Conservation (phyloP, 2,329 filamentous ascomycete genomes). For the Nemania sp. region DNA sequence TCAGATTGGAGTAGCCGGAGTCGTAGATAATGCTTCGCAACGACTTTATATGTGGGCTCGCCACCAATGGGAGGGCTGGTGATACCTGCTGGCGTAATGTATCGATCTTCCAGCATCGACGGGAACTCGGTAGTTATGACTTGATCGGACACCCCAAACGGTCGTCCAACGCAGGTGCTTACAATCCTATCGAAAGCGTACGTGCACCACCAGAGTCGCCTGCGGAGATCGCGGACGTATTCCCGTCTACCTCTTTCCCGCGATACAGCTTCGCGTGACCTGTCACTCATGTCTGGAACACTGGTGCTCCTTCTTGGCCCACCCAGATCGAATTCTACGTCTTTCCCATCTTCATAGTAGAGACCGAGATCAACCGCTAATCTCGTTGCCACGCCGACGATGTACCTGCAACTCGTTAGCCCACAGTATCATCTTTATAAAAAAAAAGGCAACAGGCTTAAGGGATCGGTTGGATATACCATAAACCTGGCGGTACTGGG, state of each 20-base stretch:
- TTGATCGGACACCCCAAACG: conserved; percentile 94
- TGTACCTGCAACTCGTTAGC: conserved; percentile 64
- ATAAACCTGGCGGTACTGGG: conserved; percentile 89
- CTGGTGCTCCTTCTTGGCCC: conserved; percentile 47
- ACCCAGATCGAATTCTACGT: conserved; percentile 63
- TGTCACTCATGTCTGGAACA: conserved; percentile 41
- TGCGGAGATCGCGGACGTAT: conserved; percentile 83
- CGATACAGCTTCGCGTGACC: conserved; percentile 43
- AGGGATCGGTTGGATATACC: conserved; percentile 52
- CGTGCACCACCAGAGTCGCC: conserved; percentile 94
- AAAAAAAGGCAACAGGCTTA: not conserved
- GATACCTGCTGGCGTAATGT: conserved; percentile 82
- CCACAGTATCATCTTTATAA: not conserved
- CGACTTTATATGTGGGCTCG: conserved; percentile 83
- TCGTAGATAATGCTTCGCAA: conserved; percentile 90
- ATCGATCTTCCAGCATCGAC: conserved; percentile 83
- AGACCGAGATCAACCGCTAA: conserved; percentile 89
- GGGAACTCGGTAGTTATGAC: conserved; percentile 96
- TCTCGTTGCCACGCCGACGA: conserved; percentile 89
- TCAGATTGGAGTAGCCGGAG: conserved; percentile 89
- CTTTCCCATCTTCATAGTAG: conserved; percentile 85
- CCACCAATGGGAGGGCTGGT: conserved; percentile 60
- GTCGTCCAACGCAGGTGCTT: conserved; percentile 88
- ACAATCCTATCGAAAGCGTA: conserved; percentile 96
- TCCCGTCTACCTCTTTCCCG: conserved; percentile 71